These are phyloP conservation scores for Luffa acutangula DNA, from an alignment of 306 rosid genomes.

Conservation along the genomic window DNA sequence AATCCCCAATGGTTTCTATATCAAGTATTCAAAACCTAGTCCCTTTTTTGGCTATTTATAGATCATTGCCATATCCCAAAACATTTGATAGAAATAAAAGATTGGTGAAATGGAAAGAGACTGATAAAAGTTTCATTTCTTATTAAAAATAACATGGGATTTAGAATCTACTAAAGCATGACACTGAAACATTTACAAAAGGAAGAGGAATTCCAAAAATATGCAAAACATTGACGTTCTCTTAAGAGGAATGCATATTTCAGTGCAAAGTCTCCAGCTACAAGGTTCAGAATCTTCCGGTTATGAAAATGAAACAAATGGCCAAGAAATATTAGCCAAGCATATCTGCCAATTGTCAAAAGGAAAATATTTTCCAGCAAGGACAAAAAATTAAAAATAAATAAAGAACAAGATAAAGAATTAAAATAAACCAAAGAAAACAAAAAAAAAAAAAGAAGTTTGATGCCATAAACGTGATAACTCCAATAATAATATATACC, in stretches of 20 bases:
- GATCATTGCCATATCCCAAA: background rate
- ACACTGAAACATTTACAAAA: background rate
- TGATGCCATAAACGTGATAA: slow-evolving; percentile 5
- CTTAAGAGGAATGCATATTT: background rate
- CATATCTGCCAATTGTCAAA: background rate
- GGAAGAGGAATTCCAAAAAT: background rate
- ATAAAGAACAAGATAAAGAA: background rate
- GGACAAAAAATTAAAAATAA: background rate
- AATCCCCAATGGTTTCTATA: background rate
- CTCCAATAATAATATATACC: slow-evolving; percentile 38
- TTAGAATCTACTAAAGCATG: background rate
- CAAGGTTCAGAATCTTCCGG: background rate
- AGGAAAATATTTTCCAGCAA: background rate
- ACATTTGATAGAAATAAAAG: background rate
- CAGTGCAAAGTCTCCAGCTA: background rate
- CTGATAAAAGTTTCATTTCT: no score
- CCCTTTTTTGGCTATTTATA: background rate
- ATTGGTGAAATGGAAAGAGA: no score
- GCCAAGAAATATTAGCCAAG: background rate
- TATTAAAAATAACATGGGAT: background rate
- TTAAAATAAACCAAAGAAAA: background rate
- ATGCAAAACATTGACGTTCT: background rate
- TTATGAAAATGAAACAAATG: background rate
- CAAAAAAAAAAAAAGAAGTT: background rate
- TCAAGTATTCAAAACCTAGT: background rate